Base-by-base conservation (phyloP, 2,329 filamentous ascomycete genomes). In the Cryphonectria radicalis region DNA sequence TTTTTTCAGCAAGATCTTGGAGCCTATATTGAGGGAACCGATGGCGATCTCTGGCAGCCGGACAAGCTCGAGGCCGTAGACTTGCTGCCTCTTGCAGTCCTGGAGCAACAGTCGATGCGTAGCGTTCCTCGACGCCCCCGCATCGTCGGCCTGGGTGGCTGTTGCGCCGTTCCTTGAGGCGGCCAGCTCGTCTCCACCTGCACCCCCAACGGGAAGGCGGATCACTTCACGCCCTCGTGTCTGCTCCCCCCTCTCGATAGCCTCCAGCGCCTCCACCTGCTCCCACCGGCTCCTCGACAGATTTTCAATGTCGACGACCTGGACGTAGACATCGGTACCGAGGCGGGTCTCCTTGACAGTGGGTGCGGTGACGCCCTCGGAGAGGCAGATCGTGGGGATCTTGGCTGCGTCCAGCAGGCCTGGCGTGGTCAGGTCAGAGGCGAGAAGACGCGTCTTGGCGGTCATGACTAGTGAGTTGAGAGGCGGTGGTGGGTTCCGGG, bases 271-370 rank as follows among this genome's bases (percentile, higher is more conserved):
- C 79, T 98, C 94, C 43, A 97, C 88, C 80, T 98, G 94, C 74
- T 93, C 91, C 93, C 95, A 97, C 67, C 92, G 88, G 76, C 92
- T 94, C 67, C 88, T 86, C 2, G 91, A 88, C 28, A 98, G 87
- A 78, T 98, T 95, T 78, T 97, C 92, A 10, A 98, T 85, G 76
- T 97, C 94, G 1, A 97, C 83, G 0, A 98, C 88, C 80, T 98
- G 96, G 0, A 96, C 91, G 3, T 91, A 85, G 0, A 95, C 85
- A 43, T 93, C 88, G 1, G 85, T 85, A 0, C 82, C 73, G 0
- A 98, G 82, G 0, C 81, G 82, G 4, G 83, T 80, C 71, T 93
- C 89, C 74, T 87, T 84, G 13, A 86, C 80, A 4, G 83, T 81
- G 0, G 87, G 83, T 74, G 88, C 83, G 64, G 84, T 81, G n/a